These are phyloP conservation scores for Calocybe indica DNA, from an alignment of 768 basidiomycete species.

Conservation along the genomic window DNA sequence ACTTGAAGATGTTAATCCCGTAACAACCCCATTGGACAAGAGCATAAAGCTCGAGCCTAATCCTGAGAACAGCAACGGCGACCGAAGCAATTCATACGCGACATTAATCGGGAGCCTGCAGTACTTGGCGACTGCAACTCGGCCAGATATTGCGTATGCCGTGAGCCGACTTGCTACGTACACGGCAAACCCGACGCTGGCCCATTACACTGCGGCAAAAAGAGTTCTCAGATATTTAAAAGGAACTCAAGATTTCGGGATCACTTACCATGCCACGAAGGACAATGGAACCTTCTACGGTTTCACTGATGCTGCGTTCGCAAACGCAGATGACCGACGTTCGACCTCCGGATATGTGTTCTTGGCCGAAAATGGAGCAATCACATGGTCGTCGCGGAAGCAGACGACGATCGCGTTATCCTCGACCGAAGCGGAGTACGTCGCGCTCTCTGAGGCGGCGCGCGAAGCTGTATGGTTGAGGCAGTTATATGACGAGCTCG, in stretches of 20 bases:
- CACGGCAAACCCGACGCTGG: constrained; percentile 17
- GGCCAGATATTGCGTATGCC: constrained; percentile 27
- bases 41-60: not conserved
- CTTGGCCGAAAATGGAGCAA: constrained; percentile 18
- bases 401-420: constrained; percentile 28
- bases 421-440: constrained; percentile 33
- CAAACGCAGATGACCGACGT: constrained; percentile 16
- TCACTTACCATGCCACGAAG: constrained; percentile 5
- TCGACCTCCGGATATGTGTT: constrained; percentile 31
- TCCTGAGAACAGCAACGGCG: not conserved
- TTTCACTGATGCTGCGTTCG: constrained; percentile 28
- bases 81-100: constrained; percentile 10
- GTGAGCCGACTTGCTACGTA: constrained; percentile 23
- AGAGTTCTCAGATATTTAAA: constrained; percentile 24
- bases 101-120: constrained; percentile 18
- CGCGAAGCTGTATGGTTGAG: constrained; percentile 21
- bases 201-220: constrained; percentile 25
- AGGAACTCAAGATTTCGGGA: constrained; percentile 16
- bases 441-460: constrained; percentile 21
- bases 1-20: too few relatives aligned
- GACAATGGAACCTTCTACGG: constrained; percentile 5
- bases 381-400: constrained; percentile 28
- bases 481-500: constrained; percentile 7
- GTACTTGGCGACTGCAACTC: constrained; percentile 23
- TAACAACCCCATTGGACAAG: too few relatives aligned